A percentile compares a stretch with the other conserved stretches of the same genome.
These are phyloP conservation scores for Ophiostoma ulmi DNA, from an alignment of 2,329 filamentous ascomycete genomes.

Conservation along the genomic window DNA sequence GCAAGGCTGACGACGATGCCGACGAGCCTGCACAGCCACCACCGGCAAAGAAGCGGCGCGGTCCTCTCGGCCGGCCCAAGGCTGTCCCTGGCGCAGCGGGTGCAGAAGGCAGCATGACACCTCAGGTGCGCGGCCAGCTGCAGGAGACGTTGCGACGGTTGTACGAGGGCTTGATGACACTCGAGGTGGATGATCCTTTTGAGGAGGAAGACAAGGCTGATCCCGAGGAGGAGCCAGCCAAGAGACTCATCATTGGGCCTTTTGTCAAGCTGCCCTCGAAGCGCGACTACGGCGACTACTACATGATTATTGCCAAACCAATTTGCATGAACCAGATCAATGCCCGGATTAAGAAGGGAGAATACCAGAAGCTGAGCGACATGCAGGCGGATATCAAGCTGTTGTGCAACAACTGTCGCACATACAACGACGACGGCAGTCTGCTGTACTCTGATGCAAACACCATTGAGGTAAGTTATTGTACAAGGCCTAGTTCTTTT, in stretches of 20 bases:
- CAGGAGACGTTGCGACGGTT: constrained; percentile 73
- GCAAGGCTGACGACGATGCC: constrained; percentile 76
- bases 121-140: constrained; percentile 67
- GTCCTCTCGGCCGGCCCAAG: constrained; percentile 65
- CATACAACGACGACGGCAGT: constrained; percentile 95
- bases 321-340: constrained; percentile 96
- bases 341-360: constrained; percentile 91
- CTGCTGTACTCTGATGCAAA: constrained; percentile 88
- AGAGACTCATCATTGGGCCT: constrained; percentile 82
- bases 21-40: constrained; percentile 70
- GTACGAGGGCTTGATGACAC: constrained; percentile 73
- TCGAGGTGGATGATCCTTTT: constrained; percentile 68
- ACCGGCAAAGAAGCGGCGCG: constrained; percentile 71
- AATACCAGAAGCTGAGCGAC: constrained; percentile 76
- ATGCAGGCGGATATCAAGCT: constrained; percentile 77
- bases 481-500: not conserved
- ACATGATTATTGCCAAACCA: constrained; percentile 82
- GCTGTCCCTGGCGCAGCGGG: constrained; percentile 39
- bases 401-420: constrained; percentile 85
- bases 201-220: constrained; percentile 43
- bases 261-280: constrained; percentile 90
- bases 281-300: constrained; percentile 90
- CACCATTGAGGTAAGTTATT: constrained; percentile 74
- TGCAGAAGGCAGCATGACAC: constrained; percentile 40
- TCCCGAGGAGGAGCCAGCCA: constrained; percentile 54